These are phyloP conservation scores for Globisporangium barbulae DNA, from an alignment of 352 stramenopile genomes.

Conservation along the genomic window DNA sequence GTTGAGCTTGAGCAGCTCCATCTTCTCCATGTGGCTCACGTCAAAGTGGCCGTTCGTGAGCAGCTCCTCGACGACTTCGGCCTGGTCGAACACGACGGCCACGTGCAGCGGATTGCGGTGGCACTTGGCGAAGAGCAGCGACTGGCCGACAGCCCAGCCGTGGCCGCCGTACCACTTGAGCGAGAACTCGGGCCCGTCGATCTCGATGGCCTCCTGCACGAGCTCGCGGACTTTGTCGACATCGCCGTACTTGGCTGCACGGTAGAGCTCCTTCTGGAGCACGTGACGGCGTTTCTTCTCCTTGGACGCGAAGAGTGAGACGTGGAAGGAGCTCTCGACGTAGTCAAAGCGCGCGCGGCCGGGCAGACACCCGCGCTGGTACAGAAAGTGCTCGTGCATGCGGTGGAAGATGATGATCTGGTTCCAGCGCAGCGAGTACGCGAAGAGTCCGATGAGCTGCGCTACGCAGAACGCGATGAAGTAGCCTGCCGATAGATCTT, in stretches of 20 bases:
- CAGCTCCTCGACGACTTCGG: slow-evolving; percentile 61
- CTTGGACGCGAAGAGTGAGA: slow-evolving; percentile 40
- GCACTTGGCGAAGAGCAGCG: slow-evolving; percentile 35
- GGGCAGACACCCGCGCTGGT: slow-evolving; percentile 57
- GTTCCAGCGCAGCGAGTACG: slow-evolving; percentile 67
- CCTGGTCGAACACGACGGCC: slow-evolving; percentile 66
- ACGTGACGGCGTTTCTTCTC: slow-evolving; percentile 33
- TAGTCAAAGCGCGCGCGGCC: slow-evolving; percentile 65
- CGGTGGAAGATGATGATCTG: slow-evolving; percentile 81
- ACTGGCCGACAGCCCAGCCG: slow-evolving; percentile 19
- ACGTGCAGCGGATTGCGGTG: slow-evolving; percentile 77
- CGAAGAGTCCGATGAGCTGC: slow-evolving; percentile 43
- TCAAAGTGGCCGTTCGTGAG: slow-evolving; percentile 61
- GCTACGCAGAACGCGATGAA: slow-evolving; percentile 49
- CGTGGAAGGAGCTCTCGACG: slow-evolving; percentile 46
- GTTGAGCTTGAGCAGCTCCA: slow-evolving; percentile 66
- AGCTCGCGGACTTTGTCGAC: slow-evolving; percentile 44
- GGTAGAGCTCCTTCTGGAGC: slow-evolving; percentile 59
- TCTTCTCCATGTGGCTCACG: slow-evolving; percentile 67
- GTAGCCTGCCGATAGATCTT: slow-evolving; percentile 16
- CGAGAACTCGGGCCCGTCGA: slow-evolving; percentile 63
- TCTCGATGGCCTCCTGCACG: slow-evolving; percentile 43
- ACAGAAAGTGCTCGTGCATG: slow-evolving; percentile 76
- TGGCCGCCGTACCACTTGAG: slow-evolving; percentile 54
- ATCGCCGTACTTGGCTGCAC: slow-evolving; percentile 59